Conservation (phyloP, 2,329 filamentous ascomycete genomes). For the Diplodia seriata region DNA sequence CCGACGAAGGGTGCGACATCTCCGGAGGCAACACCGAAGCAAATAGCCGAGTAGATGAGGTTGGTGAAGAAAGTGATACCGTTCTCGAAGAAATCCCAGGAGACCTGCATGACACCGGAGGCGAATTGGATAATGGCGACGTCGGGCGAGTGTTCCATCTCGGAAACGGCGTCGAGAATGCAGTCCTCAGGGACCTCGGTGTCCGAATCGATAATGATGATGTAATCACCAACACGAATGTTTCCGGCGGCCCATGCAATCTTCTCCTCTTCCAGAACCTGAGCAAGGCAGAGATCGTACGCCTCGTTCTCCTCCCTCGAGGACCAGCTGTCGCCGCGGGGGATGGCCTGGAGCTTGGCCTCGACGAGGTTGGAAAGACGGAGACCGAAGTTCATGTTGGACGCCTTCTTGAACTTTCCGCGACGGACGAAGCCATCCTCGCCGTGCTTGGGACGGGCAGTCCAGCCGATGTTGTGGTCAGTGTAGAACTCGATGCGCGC, state of each 20-base stretch:
- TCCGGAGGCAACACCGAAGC: constrained; percentile 72
- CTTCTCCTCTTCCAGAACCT: constrained; percentile 69
- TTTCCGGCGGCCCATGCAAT: constrained; percentile 84
- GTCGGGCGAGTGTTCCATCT: constrained; percentile 81
- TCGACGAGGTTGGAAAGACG: constrained; percentile 68
- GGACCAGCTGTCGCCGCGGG: constrained; percentile 47
- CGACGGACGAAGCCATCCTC: constrained; percentile 41
- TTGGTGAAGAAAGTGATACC: constrained; percentile 78
- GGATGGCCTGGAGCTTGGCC: constrained; percentile 57
- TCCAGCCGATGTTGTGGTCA: constrained; percentile 59
- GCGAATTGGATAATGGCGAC: constrained; percentile 65
- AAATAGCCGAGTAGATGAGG: constrained; percentile 76
- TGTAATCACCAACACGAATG: constrained; percentile 70
- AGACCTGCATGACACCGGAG: constrained; percentile 33
- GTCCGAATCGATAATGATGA: constrained; percentile 59
- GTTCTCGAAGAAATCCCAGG: constrained; percentile 31
- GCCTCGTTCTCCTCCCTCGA: constrained; percentile 36
- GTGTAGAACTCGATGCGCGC: constrained; percentile 58
- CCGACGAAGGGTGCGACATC: constrained; percentile 79
- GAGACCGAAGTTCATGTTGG: constrained; percentile 77
- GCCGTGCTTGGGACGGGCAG: constrained; percentile 55
- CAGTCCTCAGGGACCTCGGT: constrained; percentile 80
- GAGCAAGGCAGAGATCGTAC: constrained; percentile 55
- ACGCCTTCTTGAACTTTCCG: constrained; percentile 58
- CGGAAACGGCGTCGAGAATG: constrained; percentile 77